Percentiles rank a stretch among this genome's conserved stretches.
Conservation (phyloP, 2,329 filamentous ascomycete genomes). For the Cytospora chrysosperma region DNA sequence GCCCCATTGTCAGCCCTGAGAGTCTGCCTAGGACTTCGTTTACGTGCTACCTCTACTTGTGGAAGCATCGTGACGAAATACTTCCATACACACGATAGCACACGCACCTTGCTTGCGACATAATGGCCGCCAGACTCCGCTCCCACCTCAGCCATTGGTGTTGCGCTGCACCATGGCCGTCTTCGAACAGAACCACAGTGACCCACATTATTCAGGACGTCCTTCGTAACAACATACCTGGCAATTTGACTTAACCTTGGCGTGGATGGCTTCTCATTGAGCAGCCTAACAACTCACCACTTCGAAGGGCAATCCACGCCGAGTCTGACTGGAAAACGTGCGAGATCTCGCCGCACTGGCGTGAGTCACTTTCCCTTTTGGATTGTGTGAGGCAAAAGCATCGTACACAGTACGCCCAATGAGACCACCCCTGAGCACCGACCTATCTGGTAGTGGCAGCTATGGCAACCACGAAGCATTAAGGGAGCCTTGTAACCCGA, state of each 20-base stretch:
- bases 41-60: background rate
- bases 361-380: background rate
- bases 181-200: background rate
- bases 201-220: background rate
- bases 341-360: background rate
- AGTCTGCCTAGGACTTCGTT: conserved; percentile 5
- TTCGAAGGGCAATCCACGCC: background rate
- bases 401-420: background rate
- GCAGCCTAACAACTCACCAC: background rate
- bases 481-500: background rate
- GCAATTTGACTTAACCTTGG: background rate
- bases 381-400: background rate
- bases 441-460: background rate
- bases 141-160: background rate
- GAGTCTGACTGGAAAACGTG: background rate
- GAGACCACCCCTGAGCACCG: background rate
- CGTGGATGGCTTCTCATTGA: background rate
- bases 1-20: conserved; percentile 1
- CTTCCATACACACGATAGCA: background rate
- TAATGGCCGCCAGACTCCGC: background rate
- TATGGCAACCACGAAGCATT: background rate
- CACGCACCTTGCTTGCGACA: background rate
- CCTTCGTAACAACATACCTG: background rate
- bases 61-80: background rate
- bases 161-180: background rate